Evolutionary conservation across 116 monocot species (phyloP).

Genomic region (Posidonia oceanica): DNA sequence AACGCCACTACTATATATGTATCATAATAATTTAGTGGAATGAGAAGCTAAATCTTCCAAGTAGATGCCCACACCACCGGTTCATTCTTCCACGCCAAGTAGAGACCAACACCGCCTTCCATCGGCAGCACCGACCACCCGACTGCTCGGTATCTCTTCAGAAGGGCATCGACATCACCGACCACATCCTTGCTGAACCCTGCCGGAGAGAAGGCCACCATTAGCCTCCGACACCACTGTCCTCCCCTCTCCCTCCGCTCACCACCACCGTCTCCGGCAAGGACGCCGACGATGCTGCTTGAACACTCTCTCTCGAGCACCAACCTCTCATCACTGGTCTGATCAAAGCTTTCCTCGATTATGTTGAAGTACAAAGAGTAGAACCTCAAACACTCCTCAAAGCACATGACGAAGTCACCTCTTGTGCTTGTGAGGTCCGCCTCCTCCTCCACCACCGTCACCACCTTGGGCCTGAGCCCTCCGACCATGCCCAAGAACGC

Average conservation of each 20-base stretch:
- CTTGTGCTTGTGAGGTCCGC: conserved; percentile 19
- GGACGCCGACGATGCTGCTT: conserved; percentile 26
- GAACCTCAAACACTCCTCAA: conserved; percentile 42
- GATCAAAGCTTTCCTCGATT: conserved; percentile 43
- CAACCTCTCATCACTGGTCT: conserved; percentile 45
- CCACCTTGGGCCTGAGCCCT: conserved; percentile 28
- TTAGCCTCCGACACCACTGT: conserved; percentile 31
- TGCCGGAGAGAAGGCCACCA: conserved; percentile 11
- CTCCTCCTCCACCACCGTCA: conserved; percentile 52
- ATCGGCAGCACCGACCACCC: conserved; percentile 12
- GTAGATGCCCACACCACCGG: conserved; percentile 52
- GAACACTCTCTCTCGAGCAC: conserved; percentile 36
- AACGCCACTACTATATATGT: too few species aligned
- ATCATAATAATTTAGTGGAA: too few species aligned
- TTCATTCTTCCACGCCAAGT: conserved; percentile 52
- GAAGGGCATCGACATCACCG: conserved; percentile 32
- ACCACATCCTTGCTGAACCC: conserved; percentile 37
- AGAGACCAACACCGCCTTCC: conserved; percentile 12
- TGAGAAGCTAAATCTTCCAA: conserved; percentile 35
- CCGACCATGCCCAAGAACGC: conserved; percentile 20
- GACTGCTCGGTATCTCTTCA: conserved; percentile 24
- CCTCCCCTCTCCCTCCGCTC: conserved; percentile 46
- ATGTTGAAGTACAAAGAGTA: conserved; percentile 35
- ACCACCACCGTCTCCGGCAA: conserved; percentile 17
- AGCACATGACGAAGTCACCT: conserved; percentile 20